Evolutionary conservation across 2,329 filamentous ascomycete genomes (phyloP), one percentile per base, ranked within the genome.

Genomic region (Remersonia thermophila): DNA sequence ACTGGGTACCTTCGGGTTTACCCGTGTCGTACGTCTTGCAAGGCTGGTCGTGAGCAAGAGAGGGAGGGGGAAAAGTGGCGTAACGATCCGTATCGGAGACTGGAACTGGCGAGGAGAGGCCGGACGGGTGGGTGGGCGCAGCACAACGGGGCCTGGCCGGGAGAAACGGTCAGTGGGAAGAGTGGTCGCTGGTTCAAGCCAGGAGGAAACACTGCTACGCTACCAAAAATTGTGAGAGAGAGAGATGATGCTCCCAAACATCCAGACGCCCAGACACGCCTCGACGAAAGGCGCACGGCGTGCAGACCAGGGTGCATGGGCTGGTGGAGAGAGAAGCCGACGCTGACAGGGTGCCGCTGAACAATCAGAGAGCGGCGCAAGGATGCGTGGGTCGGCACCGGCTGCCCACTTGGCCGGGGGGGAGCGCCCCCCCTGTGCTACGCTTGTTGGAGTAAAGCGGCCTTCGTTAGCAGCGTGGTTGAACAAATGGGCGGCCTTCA

Each of bases 231-330:
- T 23, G 20, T 23, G 20, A 23, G n/a, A n/a, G n/a, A n/a, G n/a
- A 40, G 43, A 43, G 43, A 44, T 43, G 42, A 43, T 38, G 33
- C 33, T 28, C 39, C 36, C 25, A 35, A 32, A 27, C 32, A 29
- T 38, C 44, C 42, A 40, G 36, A 41, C 36, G 43, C 42, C 32
- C 44, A 28, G 43, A 39, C 41, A 44, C 33, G 42, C 45, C 46
- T 42, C 44, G 40, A 40, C 35, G 44, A 43, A 23, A 9, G 20
- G 20, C 20, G 20, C 20, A 23, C 35, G 42, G 37, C 32, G 34
- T 41, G 30, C 41, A 13, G 39, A 43, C 46, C 41, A 42, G 42
- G 42, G 34, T 43, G 20, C 9, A 9, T 23, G 20, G 20, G 20
- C 9, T 23, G 20, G 20, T 23, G 20, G 20, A 23, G 20, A 23